A percentile compares a stretch with the other conserved stretches of the same genome.
Conservation (phyloP, 2,329 filamentous ascomycete genomes). For the Ceratocystis ficicola region DNA sequence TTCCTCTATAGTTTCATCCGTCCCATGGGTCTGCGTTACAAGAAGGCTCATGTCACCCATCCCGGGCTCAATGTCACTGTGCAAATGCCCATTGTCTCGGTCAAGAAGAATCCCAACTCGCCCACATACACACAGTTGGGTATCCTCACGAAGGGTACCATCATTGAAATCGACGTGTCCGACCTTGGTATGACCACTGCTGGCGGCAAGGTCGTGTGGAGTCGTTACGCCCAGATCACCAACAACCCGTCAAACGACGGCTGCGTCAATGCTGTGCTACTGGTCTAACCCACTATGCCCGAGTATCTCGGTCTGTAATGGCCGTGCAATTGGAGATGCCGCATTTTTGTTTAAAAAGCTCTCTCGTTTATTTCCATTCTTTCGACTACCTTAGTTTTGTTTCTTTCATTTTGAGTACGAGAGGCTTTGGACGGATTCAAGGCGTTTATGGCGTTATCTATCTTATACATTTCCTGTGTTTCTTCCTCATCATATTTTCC, state of each 20-base stretch:
- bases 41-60: conserved; percentile 48
- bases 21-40: conserved; percentile 40
- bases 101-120: conserved; percentile 62
- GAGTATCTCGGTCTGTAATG: not conserved
- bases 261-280: conserved; percentile 34
- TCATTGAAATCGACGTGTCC: conserved; percentile 81
- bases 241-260: conserved; percentile 40
- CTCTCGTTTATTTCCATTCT: conserved; percentile 12
- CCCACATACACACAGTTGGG: conserved; percentile 87
- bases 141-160: conserved; percentile 69
- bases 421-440: conserved; percentile 16
- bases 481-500: not conserved
- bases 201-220: conserved; percentile 88
- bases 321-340: not conserved
- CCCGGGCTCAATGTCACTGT: conserved; percentile 78
- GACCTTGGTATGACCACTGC: conserved; percentile 86
- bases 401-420: conserved; percentile 8
- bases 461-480: conserved; percentile 8
- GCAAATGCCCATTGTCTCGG: conserved; percentile 63
- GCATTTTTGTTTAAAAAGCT: not conserved
- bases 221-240: conserved; percentile 63
- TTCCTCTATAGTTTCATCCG: conserved; percentile 36
- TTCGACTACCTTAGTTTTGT: conserved; percentile 12
- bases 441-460: conserved; percentile 21
- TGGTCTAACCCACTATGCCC: conserved; percentile 26